Base-by-base conservation (phyloP, 371 early-diverging fungal genomes). In the Mortierella sp. region DNA sequence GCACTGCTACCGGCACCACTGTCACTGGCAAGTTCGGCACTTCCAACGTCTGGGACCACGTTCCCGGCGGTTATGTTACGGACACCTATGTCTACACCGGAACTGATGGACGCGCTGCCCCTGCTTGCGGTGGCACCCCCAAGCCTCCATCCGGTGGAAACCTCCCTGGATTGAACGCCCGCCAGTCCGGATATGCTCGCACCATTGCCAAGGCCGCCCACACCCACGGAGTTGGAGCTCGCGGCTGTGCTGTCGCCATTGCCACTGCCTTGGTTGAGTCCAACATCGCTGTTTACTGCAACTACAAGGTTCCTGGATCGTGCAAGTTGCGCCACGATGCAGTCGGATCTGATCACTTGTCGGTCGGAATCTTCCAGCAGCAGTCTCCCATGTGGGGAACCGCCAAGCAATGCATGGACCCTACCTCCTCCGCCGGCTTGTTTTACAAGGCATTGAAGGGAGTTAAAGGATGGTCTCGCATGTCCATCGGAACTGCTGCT, bases 191-290 rank as follows among this genome's bases (percentile, higher is more conserved):
- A 43, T 66, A 66, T n/a, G 66, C 66, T 22, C 66, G 66, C 35
- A 66, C 55, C 22, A 66, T 66, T 19, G 66, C 66, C 31, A 43
- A 47, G n/a, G 66, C 4, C 6, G 66, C 66, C 34, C 66, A 34
- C 34, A 57, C 43, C 47, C 22, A 56, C 22, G 66, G 66, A 19
- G 66, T 66, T 10, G 66, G 66, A 15, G 15, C 66, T 34, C 66
- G 66, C 34, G 66, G 66, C 17, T 66, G 66, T 35, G 57, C 57
- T 23, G 59, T 66, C 23, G 66, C 66, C 47, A 66, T 66, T 45
- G 66, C 66, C 47, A 66, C 66, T n/a, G 66, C 66, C 7, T 45
- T 66, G 47, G 66, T 66, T 49, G 66, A 66, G 58, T 66, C 66
- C 47, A 58, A 58, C 45, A 66, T 66, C 19, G 0, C 12, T 7